phyloP scores from a whole-genome alignment of 2,329 filamentous ascomycete genomes.

The Fusarium sambucinum region DNA sequence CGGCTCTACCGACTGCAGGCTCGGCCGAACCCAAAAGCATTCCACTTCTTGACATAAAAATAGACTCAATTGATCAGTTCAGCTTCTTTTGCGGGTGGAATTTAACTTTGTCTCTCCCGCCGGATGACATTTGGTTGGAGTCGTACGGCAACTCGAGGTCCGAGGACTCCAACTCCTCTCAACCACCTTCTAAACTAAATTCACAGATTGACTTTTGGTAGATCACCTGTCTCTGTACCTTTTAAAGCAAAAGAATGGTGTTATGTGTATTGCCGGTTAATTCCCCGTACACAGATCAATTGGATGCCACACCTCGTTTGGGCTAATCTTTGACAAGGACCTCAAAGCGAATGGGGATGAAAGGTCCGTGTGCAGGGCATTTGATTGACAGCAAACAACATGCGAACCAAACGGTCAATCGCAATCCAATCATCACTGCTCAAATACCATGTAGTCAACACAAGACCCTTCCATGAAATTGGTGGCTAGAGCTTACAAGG shows the following conservation, averaged over 20 bases:
- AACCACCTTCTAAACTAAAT: not conserved
- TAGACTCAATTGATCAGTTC: not conserved
- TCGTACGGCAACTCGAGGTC: not conserved
- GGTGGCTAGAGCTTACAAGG: not conserved
- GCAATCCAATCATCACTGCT: not conserved
- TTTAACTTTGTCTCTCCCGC: not conserved
- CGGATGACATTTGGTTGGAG: not conserved
- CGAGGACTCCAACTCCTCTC: not conserved
- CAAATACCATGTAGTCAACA: not conserved
- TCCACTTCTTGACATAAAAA: not conserved
- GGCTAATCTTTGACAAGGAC: conserved; percentile 8
- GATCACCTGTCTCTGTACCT: not conserved
- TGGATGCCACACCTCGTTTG: not conserved
- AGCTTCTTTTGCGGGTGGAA: not conserved
- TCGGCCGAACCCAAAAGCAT: not conserved
- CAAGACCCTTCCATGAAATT: not conserved
- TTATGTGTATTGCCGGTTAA: conserved; percentile 6
- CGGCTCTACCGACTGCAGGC: not conserved
- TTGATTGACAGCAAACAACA: not conserved
- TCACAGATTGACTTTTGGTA: not conserved
- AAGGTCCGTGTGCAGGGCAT: not conserved
- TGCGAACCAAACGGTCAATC: not conserved
- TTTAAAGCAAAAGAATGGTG: not conserved
- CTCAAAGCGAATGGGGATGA: not conserved
- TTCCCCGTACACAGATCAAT: not conserved